Evolutionary conservation across 495 filamentous ascomycete genomes (phyloP).

Genomic region (Margaritispora aquatica): DNA sequence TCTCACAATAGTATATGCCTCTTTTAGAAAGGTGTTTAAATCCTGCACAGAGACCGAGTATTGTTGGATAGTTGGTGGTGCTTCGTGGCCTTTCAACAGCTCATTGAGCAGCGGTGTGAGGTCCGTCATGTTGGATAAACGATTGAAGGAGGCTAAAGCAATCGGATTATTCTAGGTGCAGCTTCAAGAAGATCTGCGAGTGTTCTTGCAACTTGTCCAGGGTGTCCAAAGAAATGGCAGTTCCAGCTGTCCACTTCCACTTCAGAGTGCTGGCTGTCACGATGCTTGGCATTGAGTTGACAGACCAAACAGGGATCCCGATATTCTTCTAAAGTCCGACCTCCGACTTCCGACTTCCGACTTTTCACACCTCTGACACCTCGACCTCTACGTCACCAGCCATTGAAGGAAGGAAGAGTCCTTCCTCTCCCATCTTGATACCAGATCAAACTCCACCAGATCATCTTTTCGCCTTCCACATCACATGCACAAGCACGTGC

Average conservation of each 20-base stretch:
- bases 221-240: background rate
- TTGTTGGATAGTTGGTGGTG: conserved; percentile 35
- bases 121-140: conserved; percentile 51
- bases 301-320: background rate
- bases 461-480: background rate
- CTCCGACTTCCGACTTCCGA: too few species aligned
- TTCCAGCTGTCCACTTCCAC: background rate
- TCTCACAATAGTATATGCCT: conserved; percentile 87
- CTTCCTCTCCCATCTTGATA: too few species aligned
- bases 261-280: background rate
- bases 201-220: background rate
- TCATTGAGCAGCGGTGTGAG: conserved; percentile 66
- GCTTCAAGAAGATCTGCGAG: background rate
- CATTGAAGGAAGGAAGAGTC: too few species aligned
- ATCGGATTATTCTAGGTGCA: background rate
- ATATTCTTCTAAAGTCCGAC: too few species aligned
- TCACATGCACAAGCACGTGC: background rate
- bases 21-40: conserved; percentile 87
- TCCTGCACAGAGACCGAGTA: conserved; percentile 40
- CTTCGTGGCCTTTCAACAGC: conserved; percentile 53
- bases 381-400: too few species aligned
- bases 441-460: too few species aligned
- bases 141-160: background rate
- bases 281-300: background rate
- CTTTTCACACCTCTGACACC: background rate